Percentiles rank a stretch among this genome's conserved stretches.
Conservation (phyloP, 2,329 filamentous ascomycete species). For the Ceratocystis destructans region DNA sequence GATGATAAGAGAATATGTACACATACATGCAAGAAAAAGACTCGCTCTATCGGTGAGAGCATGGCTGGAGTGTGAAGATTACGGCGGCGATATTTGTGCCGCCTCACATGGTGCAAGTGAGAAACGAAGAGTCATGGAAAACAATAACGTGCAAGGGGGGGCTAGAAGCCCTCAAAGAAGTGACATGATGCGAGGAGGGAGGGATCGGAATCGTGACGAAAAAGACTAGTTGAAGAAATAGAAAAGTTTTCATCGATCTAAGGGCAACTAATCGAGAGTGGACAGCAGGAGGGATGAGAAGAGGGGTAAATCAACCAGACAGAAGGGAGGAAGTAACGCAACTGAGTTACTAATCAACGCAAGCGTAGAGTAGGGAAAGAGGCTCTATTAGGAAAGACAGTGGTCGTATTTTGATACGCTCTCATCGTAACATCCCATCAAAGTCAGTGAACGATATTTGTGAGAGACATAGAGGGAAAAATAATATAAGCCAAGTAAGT, state of each 20-base stretch:
- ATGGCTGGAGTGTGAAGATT: not conserved
- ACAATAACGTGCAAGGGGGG: not conserved
- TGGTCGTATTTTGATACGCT: not conserved
- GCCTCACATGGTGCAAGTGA: not conserved
- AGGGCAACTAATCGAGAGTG: constrained; percentile 1
- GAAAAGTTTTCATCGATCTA: not conserved
- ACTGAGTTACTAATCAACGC: not conserved
- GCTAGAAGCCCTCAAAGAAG: not conserved
- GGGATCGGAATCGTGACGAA: not conserved
- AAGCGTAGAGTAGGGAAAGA: not conserved
- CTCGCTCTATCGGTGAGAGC: too few relatives aligned
- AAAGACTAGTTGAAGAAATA: not conserved
- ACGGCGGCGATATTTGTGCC: not conserved
- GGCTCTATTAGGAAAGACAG: not conserved
- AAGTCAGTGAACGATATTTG: not conserved
- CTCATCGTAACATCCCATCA: not conserved
- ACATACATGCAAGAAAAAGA: not conserved
- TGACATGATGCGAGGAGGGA: constrained; percentile 5
- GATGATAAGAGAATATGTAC: not conserved
- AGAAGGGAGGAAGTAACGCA: not conserved
- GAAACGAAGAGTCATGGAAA: not conserved
- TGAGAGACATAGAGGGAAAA: not conserved
- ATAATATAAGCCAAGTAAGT: not conserved
- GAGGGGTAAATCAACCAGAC: not conserved
- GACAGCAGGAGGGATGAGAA: not conserved